Base-by-base conservation (phyloP, 2,329 filamentous ascomycete genomes). In the Colletotrichum sidae region DNA sequence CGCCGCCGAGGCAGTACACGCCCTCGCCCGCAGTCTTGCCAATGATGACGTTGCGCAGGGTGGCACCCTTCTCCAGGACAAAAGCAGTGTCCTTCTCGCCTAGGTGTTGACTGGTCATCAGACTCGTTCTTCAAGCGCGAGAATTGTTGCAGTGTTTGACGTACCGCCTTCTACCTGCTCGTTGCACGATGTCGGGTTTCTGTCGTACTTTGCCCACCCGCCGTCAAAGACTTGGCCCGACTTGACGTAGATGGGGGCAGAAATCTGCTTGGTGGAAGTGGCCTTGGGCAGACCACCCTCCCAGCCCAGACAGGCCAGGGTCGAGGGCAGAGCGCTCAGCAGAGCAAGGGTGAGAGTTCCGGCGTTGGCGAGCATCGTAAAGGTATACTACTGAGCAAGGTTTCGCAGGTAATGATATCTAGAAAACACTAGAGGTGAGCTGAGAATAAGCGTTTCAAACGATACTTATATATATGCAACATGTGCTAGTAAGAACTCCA, bases 121-220 rank as follows among this genome's bases (percentile, higher is more conserved):
- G 17, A 17, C 17, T 41, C 38, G 12, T 41, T 41, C 38, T 3
- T 12, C 8, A 41, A 12, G 12, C 8, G 38, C 38, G n/a, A n/a
- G n/a, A n/a, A n/a, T n/a, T n/a, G n/a, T 9, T 91, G 13, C 92
- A 91, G 76, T 93, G 2, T 17, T 17, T 1, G 17, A 17, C 84
- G 41, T 47, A 70, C 71, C 70, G 58, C 79, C 80, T 69, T 82
- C 81, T 13, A 68, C 70, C 67, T 83, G 77, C 8, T 73, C 77
- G 35, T 69, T 76, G 72, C 81, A 83, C 38, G 74, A 72, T 25
- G 71, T 74, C 9, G 71, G 70, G 17, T 74, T 74, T 12, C 76
- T 75, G 67, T 79, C 77, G 59, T 73, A 79, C 62, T 72, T 72
- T 34, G 57, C 70, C 73, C 72, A 76, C 15, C 70, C 70, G 56